phyloP scores from a whole-genome alignment of 768 basidiomycete species.

The Suillus occidentalis region DNA sequence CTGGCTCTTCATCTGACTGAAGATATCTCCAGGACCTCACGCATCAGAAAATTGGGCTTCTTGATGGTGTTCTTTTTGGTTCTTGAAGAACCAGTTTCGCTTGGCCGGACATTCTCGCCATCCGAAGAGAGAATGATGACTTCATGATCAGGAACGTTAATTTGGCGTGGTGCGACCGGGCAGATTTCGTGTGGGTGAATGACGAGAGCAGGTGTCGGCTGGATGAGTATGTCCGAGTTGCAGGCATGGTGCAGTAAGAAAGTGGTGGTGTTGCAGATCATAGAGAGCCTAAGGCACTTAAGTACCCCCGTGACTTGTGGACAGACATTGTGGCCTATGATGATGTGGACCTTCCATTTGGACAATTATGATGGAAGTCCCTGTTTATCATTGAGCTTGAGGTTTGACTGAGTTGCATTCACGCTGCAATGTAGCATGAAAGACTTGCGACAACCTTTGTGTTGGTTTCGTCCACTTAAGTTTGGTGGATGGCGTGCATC shows the following conservation, averaged over 20 bases:
- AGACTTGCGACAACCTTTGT: no score
- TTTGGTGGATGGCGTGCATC: no score
- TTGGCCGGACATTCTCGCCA: slow-evolving; percentile 24
- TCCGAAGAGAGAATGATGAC: slow-evolving; percentile 38
- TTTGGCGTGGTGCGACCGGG: slow-evolving; percentile 11
- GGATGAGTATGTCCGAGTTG: slow-evolving; percentile 25
- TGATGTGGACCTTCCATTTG: no score
- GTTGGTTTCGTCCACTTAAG: no score
- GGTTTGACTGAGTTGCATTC: no score
- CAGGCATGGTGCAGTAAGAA: slow-evolving; percentile 19
- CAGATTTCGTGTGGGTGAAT: slow-evolving; percentile 9
- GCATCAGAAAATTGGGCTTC: slow-evolving; percentile 16
- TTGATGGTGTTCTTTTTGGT: slow-evolving; percentile 9
- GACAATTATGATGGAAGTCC: not conserved
- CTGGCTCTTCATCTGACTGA: slow-evolving; percentile 49
- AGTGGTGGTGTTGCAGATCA: not conserved
- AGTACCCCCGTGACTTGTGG: not conserved
- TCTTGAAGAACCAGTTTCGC: slow-evolving; percentile 19
- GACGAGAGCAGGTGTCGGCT: slow-evolving; percentile 18
- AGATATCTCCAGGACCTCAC: slow-evolving; percentile 55
- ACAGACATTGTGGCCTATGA: not conserved
- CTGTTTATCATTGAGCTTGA: no score
- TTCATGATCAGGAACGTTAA: slow-evolving; percentile 16
- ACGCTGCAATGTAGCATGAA: no score
- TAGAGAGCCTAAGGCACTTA: not conserved